A percentile compares a stretch with the other conserved stretches of the same genome.
These are phyloP conservation scores for Leucosporidium scottii DNA, from an alignment of 768 basidiomycete genomes.

Conservation along the genomic window DNA sequence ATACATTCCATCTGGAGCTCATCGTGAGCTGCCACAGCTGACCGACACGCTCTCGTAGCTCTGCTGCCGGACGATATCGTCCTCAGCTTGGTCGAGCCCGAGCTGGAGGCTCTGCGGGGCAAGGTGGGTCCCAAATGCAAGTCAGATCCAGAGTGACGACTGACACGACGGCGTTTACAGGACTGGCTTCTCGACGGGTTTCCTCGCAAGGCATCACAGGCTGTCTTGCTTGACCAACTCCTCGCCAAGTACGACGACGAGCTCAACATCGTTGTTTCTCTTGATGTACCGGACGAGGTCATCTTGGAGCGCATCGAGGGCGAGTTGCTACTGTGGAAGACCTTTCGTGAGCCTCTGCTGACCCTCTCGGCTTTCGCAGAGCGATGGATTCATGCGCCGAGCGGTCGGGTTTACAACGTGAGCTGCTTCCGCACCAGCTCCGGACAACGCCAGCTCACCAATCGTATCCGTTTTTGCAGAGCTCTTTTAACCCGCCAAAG, in stretches of 20 bases:
- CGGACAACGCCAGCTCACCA: no score
- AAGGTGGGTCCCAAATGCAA: slow-evolving; percentile 3
- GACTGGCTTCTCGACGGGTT: slow-evolving; percentile 92
- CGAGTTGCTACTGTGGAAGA: slow-evolving; percentile 11
- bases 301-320: slow-evolving; percentile 73
- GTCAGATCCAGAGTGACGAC: neutral
- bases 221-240: slow-evolving; percentile 65
- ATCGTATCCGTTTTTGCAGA: neutral
- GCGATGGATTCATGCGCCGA: slow-evolving; percentile 79
- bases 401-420: slow-evolving; percentile 83
- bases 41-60: neutral
- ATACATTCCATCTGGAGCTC: neutral
- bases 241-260: slow-evolving; percentile 47
- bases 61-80: slow-evolving; percentile 73
- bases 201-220: slow-evolving; percentile 80
- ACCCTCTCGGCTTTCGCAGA: slow-evolving; percentile 44
- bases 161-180: slow-evolving; percentile 42
- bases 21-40: neutral
- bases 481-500: slow-evolving; percentile 73
- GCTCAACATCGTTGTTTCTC: slow-evolving; percentile 77
- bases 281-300: slow-evolving; percentile 79
- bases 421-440: neutral
- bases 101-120: slow-evolving; percentile 54
- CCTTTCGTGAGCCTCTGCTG: neutral
- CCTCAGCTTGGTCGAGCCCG: slow-evolving; percentile 65